Evolutionary conservation across 768 basidiomycete species (phyloP).

Genomic region (Baorangia bicolor): DNA sequence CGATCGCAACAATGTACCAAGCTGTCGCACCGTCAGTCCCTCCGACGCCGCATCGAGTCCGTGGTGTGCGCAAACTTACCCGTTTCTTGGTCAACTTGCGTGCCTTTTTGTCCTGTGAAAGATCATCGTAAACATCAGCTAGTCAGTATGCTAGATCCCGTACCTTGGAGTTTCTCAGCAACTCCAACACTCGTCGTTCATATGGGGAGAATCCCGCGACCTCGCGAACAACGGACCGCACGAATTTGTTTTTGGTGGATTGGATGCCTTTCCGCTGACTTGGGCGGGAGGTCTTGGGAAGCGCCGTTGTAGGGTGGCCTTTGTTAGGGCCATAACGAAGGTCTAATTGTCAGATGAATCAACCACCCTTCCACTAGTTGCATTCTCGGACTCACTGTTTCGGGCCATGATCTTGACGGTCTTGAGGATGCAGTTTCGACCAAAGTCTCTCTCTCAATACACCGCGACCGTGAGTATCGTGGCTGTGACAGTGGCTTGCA

Average conservation of each 20-base stretch:
- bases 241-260: conserved; percentile 90
- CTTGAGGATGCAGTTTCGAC: conserved; percentile 42
- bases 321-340: conserved; percentile 82
- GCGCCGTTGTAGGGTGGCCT: conserved; percentile 85
- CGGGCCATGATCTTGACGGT: conserved; percentile 69
- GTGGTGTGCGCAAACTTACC: conserved; percentile 50
- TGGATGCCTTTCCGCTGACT: conserved; percentile 91
- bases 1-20: conserved; percentile 96
- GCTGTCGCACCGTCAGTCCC: conserved; percentile 42
- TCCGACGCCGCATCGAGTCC: neutral
- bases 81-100: conserved; percentile 99
- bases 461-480: conserved; percentile 26
- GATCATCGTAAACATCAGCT: neutral
- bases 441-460: conserved; percentile 24
- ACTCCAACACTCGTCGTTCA: conserved; percentile 96
- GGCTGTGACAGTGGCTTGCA: conserved; percentile 52
- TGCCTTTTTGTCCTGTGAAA: conserved; percentile 91
- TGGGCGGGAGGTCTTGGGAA: conserved; percentile 72
- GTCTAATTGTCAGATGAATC: conserved; percentile 48
- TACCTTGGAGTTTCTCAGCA: conserved; percentile 97
- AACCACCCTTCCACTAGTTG: neutral
- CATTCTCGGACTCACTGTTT: conserved; percentile 55
- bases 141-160: conserved; percentile 21
- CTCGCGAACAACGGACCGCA: conserved; percentile 91
- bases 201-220: conserved; percentile 98